A percentile compares a stretch with the other conserved stretches of the same genome.
phyloP scores from a whole-genome alignment of 805 yeast species.

The Yamadazyma akitaensis region DNA sequence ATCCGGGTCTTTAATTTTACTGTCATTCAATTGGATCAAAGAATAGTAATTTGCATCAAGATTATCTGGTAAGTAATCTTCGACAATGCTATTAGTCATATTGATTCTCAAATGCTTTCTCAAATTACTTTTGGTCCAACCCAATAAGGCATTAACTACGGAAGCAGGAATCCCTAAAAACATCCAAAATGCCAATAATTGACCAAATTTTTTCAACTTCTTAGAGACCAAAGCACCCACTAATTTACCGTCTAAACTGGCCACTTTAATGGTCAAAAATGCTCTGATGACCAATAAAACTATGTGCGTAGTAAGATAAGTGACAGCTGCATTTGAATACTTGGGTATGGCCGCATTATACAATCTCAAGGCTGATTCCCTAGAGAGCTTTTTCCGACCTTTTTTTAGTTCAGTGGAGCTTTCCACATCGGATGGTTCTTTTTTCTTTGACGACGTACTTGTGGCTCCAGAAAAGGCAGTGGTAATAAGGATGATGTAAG shows the following conservation, averaged over 20 bases:
- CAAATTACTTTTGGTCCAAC: conserved; percentile 56
- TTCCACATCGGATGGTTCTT: conserved; percentile 3
- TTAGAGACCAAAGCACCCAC: conserved; percentile 80
- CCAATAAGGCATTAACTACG: conserved; percentile 65
- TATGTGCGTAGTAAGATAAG: conserved; percentile 50
- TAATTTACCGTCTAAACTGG: conserved; percentile 78
- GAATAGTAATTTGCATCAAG: conserved; percentile 73
- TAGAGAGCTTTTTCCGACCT: conserved; percentile 25
- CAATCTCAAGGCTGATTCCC: conserved; percentile 28
- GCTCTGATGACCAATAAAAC: conserved; percentile 65
- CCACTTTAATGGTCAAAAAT: conserved; percentile 72
- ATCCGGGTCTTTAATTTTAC: conserved; percentile 66
- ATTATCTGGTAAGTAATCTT: conserved; percentile 67
- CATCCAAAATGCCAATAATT: conserved; percentile 73
- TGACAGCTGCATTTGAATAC: conserved; percentile 24
- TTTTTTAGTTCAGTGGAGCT: conserved; percentile 7
- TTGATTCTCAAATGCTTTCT: conserved; percentile 58
- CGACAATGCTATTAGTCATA: conserved; percentile 61
- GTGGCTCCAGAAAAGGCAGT: conserved; percentile 45
- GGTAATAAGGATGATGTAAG: conserved; percentile 39
- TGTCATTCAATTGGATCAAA: conserved; percentile 55
- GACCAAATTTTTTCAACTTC: conserved; percentile 59
- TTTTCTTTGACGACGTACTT: conserved; percentile 16
- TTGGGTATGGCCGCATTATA: conserved; percentile 35
- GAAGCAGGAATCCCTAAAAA: conserved; percentile 83